Conservation (phyloP, 192 early-diverging fungal genomes). For the Coemansia sp. region DNA sequence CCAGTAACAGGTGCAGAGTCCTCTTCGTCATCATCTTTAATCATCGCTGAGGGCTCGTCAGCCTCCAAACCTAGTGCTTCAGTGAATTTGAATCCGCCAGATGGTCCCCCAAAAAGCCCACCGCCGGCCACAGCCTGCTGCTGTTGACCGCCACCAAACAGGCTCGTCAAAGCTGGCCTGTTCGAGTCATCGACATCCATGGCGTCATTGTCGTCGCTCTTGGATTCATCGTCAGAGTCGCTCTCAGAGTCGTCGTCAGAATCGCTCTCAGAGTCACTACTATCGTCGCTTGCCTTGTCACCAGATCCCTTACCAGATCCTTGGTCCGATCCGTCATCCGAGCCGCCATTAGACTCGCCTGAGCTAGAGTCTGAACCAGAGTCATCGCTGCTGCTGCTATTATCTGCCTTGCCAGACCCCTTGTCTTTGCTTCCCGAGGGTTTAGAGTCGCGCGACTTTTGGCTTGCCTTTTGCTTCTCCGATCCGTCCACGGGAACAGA, state of each 20-base stretch:
- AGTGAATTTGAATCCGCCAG: slow-evolving; percentile 38
- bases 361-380: slow-evolving; percentile 20
- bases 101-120: slow-evolving; percentile 28
- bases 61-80: slow-evolving; percentile 48
- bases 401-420: neutral
- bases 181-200: slow-evolving; percentile 44
- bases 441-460: neutral
- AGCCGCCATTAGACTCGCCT: slow-evolving; percentile 8
- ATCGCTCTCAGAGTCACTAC: slow-evolving; percentile 5
- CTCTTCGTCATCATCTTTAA: slow-evolving; percentile 8
- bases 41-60: slow-evolving; percentile 45
- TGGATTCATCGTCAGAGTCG: slow-evolving; percentile 10
- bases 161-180: neutral
- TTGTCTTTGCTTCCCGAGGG: slow-evolving; percentile 9
- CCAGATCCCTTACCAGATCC: slow-evolving; percentile 16
- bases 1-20: slow-evolving; percentile 35
- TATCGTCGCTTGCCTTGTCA: slow-evolving; percentile 4
- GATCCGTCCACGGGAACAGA: slow-evolving; percentile 16
- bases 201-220: slow-evolving; percentile 16
- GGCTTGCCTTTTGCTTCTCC: neutral
- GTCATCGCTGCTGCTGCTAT: slow-evolving; percentile 1
- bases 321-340: slow-evolving; percentile 14
- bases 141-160: slow-evolving; percentile 24
- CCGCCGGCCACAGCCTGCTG: slow-evolving; percentile 4
- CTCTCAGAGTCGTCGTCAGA: slow-evolving; percentile 15